Base-by-base conservation (phyloP, 164 flowering plant genomes). In the Vitis riparia region DNA sequence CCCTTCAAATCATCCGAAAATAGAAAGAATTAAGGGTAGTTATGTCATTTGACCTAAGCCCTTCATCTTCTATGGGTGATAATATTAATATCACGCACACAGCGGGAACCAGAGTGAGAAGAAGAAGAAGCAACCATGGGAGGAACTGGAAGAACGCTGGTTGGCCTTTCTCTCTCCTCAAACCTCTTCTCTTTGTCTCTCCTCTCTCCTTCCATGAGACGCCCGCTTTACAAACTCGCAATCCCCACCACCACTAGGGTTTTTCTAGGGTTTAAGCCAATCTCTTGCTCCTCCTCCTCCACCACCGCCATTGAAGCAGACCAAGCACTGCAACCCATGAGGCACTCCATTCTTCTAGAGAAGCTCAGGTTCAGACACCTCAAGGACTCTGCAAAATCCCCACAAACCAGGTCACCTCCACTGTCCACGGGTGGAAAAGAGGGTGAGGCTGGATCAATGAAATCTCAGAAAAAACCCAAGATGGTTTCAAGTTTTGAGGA, bases 271-370 rank as follows among this genome's bases (percentile, higher is more conserved):
- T 86, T 89, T 83, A 86, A 75, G 72, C 82, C 90, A 19, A 73
- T 87, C 6, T 87, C 85, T 79, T 73, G 84, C 67, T 48, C 82
- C 70, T 61, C 94, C 55, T 11, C 84, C 56, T 44, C 88, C 62
- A 47, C 74, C 9, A 51, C 76, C 15, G 50, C 77, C 23, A 52
- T 58, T 11, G 81, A 80, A 9, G 48, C 67, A 67, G 82, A 77
- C 9, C 70, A 65, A 8, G 67, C 65, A 51, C 66, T 77, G 11
- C 84, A 77, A 75, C 84, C 88, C 73, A 9, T 73, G 49, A 89
- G 80, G 68, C 99, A 90, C 71, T 78, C 96, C 14, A 78, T 92
- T 32, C 87, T 95, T 0, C 82, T 95, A 4, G 99, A 93, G 48
- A 88, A 81, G 59, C 81, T 95, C 11, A 82, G 99, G 66, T 49